phyloP scores from a whole-genome alignment of 495 filamentous ascomycete species.

The Penicillium pulvis region DNA sequence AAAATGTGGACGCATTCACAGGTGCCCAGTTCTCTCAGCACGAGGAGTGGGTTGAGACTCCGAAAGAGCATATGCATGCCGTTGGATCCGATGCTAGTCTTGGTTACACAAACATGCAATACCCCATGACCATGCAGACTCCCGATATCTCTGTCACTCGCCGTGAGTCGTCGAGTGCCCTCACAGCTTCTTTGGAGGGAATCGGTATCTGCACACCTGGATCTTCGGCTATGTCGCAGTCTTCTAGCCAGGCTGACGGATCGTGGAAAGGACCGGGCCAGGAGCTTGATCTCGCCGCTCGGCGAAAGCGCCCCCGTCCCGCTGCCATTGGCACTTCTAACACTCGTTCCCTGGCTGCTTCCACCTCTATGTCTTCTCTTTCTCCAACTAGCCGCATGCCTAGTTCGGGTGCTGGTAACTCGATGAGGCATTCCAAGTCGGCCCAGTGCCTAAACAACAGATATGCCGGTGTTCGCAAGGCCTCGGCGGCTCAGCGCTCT shows the following conservation, averaged over 20 bases:
- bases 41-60: slow-evolving; percentile 35
- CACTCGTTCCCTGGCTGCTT: slow-evolving; percentile 39
- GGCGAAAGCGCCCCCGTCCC: slow-evolving; percentile 55
- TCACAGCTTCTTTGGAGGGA: slow-evolving; percentile 40
- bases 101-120: slow-evolving; percentile 38
- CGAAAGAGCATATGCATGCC: slow-evolving; percentile 26
- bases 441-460: slow-evolving; percentile 50
- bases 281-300: slow-evolving; percentile 55
- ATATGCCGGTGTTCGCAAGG: slow-evolving; percentile 56
- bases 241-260: slow-evolving; percentile 26
- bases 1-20: slow-evolving; percentile 21
- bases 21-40: slow-evolving; percentile 22
- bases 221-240: slow-evolving; percentile 15
- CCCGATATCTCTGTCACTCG: slow-evolving; percentile 37
- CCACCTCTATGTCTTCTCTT: slow-evolving; percentile 46
- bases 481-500: slow-evolving; percentile 51
- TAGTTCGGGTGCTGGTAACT: slow-evolving; percentile 37
- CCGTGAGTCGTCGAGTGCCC: slow-evolving; percentile 45
- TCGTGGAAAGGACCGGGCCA: slow-evolving; percentile 46
- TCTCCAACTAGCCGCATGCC: slow-evolving; percentile 41
- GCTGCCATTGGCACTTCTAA: slow-evolving; percentile 52
- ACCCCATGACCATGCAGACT: slow-evolving; percentile 34
- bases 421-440: slow-evolving; percentile 57
- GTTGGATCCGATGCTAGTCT: slow-evolving; percentile 29
- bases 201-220: slow-evolving; percentile 43